Base-by-base conservation (phyloP, 2,329 filamentous ascomycete genomes). In the Dichotomopilus funicola region DNA sequence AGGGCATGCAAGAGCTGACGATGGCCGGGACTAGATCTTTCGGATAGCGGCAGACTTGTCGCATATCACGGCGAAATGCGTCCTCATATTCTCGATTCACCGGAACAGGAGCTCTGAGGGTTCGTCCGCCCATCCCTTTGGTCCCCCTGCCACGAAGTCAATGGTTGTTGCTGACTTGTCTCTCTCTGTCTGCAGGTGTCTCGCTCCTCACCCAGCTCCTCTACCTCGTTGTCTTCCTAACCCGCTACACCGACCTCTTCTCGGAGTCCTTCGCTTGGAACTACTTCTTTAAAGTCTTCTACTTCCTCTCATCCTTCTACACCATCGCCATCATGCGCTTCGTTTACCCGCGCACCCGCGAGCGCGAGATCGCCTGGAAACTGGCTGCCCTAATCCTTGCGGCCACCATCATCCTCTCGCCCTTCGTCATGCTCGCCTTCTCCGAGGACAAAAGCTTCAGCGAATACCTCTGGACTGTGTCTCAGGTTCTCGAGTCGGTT, bases 351-450 rank as follows among this genome's bases (percentile, higher is more conserved):
- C 82, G 92, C 37, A 95, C 91, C n/a, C 78, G 91, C 43, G 92
- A 97, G 73, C 80, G 85, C 52, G 92, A 97, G 74, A 83, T 90
- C 64, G 88, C 91, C n/a, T 96, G 92, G 91, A 95, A 91, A 73
- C 76, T 96, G 61, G 89, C 89, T 43, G 83, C 83, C 33, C 82
- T 81, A 61, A 86, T 86, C 51, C 72, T 92, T 2, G 77, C 73
- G 10, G 86, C 81, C 4, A 85, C 86, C 19, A 66, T 89, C 35
- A 64, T 87, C 10, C 67, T 87, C 35, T 86, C 89, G 8, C 90
- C 91, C 0, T 79, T 95, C 60, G 79, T 83, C 62, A 87, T 86
- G 74, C 70, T 87, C 62, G 82, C 91, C 53, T 86, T 92, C 64
- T 76, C 82, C 57, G 61, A 62, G 9, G 72, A 72, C 62, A 55